A percentile compares a stretch with the other conserved stretches of the same genome.
phyloP scores from a whole-genome alignment of 2,329 filamentous ascomycete genomes.

The Annulohypoxylon truncatum region DNA sequence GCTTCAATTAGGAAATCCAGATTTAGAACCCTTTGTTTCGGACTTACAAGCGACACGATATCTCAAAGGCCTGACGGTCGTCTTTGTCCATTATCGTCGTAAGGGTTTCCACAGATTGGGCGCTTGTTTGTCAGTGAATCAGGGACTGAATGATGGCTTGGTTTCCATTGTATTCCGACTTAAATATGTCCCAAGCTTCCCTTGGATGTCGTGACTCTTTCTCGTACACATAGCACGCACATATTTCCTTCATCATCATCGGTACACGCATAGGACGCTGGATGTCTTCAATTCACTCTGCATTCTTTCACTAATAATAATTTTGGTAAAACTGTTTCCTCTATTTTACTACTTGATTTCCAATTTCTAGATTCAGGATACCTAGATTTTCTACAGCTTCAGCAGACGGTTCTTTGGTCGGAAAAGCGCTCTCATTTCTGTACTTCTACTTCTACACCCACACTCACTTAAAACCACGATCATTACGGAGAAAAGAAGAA shows the following conservation, averaged over 20 bases:
- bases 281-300: slow-evolving; percentile 33
- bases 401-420: neutral
- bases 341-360: neutral
- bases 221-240: neutral
- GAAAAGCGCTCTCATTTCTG: neutral
- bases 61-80: slow-evolving; percentile 23
- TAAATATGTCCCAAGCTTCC: slow-evolving; percentile 33
- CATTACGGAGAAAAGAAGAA: neutral
- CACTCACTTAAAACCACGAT: neutral
- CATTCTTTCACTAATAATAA: slow-evolving; percentile 31
- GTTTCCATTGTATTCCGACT: slow-evolving; percentile 27
- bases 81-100: slow-evolving; percentile 28
- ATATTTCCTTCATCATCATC: slow-evolving; percentile 22
- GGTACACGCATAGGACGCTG: slow-evolving; percentile 29
- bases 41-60: slow-evolving; percentile 16
- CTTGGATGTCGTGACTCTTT: neutral
- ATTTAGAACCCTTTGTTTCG: slow-evolving; percentile 40
- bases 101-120: slow-evolving; percentile 16
- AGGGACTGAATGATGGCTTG: slow-evolving; percentile 3
- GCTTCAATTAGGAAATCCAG: slow-evolving; percentile 36
- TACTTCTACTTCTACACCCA: neutral
- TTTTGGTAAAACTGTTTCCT: neutral
- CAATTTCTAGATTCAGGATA: slow-evolving; percentile 2
- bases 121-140: slow-evolving; percentile 37
- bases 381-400: neutral